Evolutionary conservation across 2,329 filamentous ascomycete genomes (phyloP).

Genomic region (Talaromyces pinophilus): DNA sequence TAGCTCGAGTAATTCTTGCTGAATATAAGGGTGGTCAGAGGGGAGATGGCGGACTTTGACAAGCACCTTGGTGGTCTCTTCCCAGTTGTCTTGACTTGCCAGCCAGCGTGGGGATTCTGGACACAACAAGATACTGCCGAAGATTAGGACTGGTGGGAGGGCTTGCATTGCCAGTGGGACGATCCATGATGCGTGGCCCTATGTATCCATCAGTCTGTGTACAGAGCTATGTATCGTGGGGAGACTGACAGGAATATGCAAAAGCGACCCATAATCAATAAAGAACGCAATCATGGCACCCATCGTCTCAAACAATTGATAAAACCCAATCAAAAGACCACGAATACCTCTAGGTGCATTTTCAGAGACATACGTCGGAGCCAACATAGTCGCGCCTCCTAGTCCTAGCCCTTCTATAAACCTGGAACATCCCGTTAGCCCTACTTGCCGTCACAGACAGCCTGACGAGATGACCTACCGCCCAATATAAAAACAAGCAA

Average conservation of each 20-base stretch:
- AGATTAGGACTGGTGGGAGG: slow-evolving; percentile 56
- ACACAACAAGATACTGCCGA: slow-evolving; percentile 44
- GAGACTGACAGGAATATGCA: slow-evolving; percentile 44
- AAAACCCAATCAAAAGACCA: slow-evolving; percentile 55
- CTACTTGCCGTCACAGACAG: slow-evolving; percentile 44
- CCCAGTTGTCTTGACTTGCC: slow-evolving; percentile 65
- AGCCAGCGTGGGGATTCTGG: slow-evolving; percentile 66
- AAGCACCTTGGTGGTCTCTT: slow-evolving; percentile 58
- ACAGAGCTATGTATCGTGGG: slow-evolving; percentile 32
- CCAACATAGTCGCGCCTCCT: slow-evolving; percentile 54
- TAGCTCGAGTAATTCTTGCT: slow-evolving; percentile 53
- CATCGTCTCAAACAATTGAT: slow-evolving; percentile 57
- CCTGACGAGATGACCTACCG: slow-evolving; percentile 55
- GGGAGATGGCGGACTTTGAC: slow-evolving; percentile 57
- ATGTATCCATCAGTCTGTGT: neutral
- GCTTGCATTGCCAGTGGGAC: slow-evolving; percentile 64
- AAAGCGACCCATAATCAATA: slow-evolving; percentile 49
- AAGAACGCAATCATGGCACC: slow-evolving; percentile 45
- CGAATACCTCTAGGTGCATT: slow-evolving; percentile 59
- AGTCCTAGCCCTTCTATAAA: slow-evolving; percentile 29
- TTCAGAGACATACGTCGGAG: slow-evolving; percentile 60
- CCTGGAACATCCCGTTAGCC: neutral
- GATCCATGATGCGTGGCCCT: slow-evolving; percentile 53
- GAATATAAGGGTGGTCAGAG: slow-evolving; percentile 52
- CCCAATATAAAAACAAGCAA: neutral